Percentiles rank a stretch among this genome's conserved stretches.
Conservation (phyloP, 2,329 filamentous ascomycete genomes). For the Cladosporium sp. region DNA sequence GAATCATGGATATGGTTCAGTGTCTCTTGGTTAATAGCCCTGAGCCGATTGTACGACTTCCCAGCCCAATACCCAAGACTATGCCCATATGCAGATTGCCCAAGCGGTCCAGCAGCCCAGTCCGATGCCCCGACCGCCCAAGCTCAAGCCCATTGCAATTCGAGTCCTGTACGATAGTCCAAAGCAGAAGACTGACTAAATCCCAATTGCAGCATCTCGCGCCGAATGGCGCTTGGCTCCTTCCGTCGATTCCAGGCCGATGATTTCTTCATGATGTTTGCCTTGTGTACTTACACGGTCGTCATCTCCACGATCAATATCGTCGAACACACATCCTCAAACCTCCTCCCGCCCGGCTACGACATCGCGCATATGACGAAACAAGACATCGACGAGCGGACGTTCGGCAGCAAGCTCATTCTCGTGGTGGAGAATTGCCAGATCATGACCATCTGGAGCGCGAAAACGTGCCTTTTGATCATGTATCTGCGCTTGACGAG, state of each 20-base stretch:
- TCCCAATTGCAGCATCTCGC: conserved; percentile 35
- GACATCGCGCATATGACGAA: conserved; percentile 40
- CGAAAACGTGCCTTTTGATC: conserved; percentile 35
- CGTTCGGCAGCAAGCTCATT: conserved; percentile 36
- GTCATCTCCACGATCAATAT: conserved; percentile 48
- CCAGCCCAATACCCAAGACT: not conserved
- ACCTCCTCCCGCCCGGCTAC: conserved; percentile 42
- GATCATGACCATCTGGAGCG: conserved; percentile 35
- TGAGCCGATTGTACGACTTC: conserved; percentile 38
- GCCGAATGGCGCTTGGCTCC: conserved; percentile 44
- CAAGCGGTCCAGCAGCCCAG: not conserved
- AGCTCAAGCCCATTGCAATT: not conserved
- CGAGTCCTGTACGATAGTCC: not conserved
- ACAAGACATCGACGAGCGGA: conserved; percentile 22
- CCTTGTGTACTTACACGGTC: conserved; percentile 46
- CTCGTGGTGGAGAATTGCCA: conserved; percentile 38
- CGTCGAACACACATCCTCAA: conserved; percentile 38
- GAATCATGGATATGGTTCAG: conserved; percentile 48
- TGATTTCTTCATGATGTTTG: conserved; percentile 55
- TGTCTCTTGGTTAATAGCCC: conserved; percentile 37
- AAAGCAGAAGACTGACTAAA: conserved; percentile 2
- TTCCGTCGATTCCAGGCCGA: conserved; percentile 50
- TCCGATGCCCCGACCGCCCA: not conserved
- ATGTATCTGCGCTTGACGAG: conserved; percentile 37
- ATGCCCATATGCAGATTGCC: not conserved